phyloP scores from a whole-genome alignment of 1,284 basidiomycete species.

The Trametes sp. region DNA sequence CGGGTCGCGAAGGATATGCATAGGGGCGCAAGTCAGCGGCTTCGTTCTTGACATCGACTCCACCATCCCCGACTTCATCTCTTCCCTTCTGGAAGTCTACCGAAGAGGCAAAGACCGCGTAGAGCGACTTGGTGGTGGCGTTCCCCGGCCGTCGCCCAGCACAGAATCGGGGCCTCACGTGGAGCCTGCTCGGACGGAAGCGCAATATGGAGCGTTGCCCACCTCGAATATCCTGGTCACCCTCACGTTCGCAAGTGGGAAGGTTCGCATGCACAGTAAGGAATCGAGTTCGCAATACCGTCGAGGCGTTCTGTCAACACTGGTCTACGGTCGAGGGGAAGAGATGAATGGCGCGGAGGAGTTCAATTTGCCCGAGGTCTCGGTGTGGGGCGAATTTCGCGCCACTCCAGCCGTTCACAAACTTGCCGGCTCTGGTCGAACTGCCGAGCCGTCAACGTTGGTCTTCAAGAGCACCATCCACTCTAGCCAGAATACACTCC shows the following conservation, averaged over 20 bases:
- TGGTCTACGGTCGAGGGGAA: slow-evolving; percentile 53
- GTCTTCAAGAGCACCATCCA: slow-evolving; percentile 85
- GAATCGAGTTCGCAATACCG: slow-evolving; percentile 44
- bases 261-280: slow-evolving; percentile 69
- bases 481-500: slow-evolving; percentile 83
- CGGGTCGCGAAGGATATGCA: slow-evolving; percentile 63
- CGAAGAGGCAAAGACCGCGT: slow-evolving; percentile 82
- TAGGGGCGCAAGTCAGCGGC: slow-evolving; percentile 82
- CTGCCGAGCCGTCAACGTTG: slow-evolving; percentile 61
- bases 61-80: slow-evolving; percentile 80
- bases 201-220: slow-evolving; percentile 47
- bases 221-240: slow-evolving; percentile 76
- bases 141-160: slow-evolving; percentile 52
- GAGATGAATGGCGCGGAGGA: slow-evolving; percentile 65
- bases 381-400: slow-evolving; percentile 86
- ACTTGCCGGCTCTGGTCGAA: slow-evolving; percentile 34
- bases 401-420: slow-evolving; percentile 56
- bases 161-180: slow-evolving; percentile 35
- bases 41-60: slow-evolving; percentile 89
- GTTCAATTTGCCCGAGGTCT: slow-evolving; percentile 81
- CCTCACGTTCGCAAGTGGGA: slow-evolving; percentile 83
- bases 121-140: slow-evolving; percentile 60
- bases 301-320: slow-evolving; percentile 45
- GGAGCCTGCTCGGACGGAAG: slow-evolving; percentile 32
- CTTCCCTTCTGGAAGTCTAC: slow-evolving; percentile 87